Percentiles rank a stretch among this genome's conserved stretches.
These are phyloP conservation scores for Excoecaria cochinchinensis DNA, from an alignment of 345 rosid species.

Conservation along the genomic window DNA sequence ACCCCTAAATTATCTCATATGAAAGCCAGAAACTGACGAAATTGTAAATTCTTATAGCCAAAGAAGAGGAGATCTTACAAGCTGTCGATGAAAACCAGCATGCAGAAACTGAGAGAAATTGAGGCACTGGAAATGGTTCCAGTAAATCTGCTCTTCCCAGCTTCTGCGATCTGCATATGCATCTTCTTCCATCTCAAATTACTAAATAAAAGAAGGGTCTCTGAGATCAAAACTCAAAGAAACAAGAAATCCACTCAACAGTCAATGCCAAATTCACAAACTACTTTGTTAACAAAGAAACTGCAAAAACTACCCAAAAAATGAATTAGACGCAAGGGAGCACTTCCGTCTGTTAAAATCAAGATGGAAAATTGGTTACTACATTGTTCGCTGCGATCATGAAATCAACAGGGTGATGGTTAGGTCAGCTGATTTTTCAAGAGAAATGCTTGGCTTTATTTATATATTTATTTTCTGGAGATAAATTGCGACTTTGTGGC, in stretches of 20 bases:
- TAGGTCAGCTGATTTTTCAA: too few species aligned
- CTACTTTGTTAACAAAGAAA: background rate
- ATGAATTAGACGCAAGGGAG: background rate
- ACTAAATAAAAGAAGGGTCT: conserved; percentile 18
- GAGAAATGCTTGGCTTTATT: too few species aligned
- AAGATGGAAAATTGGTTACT: background rate
- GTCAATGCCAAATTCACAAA: background rate
- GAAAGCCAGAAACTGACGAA: background rate
- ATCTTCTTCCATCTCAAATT: conserved; percentile 23
- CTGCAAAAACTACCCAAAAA: background rate
- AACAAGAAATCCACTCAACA: background rate
- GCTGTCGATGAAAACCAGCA: conserved; percentile 48
- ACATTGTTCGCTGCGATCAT: too few species aligned
- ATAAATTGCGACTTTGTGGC: too few species aligned
- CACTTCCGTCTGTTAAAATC: background rate
- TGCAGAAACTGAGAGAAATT: conserved; percentile 61
- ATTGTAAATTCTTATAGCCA: background rate
- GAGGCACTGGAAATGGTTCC: conserved; percentile 61
- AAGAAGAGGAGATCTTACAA: conserved; percentile 34
- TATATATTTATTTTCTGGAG: too few species aligned
- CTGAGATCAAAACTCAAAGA: background rate
- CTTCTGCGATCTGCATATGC: conserved; percentile 46
- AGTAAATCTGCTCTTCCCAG: conserved; percentile 72
- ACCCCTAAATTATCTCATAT: too few species aligned
- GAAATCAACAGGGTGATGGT: too few species aligned